Evolutionary conservation across 1,284 basidiomycete species (phyloP).

Genomic region (Heliocybe sulcata): DNA sequence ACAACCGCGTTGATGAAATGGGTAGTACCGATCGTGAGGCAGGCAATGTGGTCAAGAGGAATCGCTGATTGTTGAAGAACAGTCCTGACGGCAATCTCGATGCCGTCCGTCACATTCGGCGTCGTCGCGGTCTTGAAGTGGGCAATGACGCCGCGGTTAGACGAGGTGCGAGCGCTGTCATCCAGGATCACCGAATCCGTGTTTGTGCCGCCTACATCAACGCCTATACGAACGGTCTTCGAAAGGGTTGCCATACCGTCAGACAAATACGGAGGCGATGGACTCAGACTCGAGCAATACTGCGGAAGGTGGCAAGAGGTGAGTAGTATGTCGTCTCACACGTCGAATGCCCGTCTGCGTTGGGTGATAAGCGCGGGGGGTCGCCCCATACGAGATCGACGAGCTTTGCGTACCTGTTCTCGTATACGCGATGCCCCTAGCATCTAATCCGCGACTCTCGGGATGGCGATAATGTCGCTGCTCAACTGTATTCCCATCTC

Average conservation of each 20-base stretch:
- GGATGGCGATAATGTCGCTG: too few species aligned
- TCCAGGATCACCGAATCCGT: slow-evolving; percentile 49
- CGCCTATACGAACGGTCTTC: slow-evolving; percentile 26
- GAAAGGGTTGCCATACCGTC: not conserved
- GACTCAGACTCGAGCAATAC: not conserved
- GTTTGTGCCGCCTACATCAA: slow-evolving; percentile 45
- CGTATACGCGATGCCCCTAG: too few species aligned
- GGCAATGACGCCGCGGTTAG: slow-evolving; percentile 35
- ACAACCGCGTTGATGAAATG: slow-evolving; percentile 51
- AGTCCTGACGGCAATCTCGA: slow-evolving; percentile 34
- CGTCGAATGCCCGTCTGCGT: too few species aligned
- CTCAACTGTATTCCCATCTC: too few species aligned
- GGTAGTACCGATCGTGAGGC: slow-evolving; percentile 42
- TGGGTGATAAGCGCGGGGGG: too few species aligned
- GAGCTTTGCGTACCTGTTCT: too few species aligned
- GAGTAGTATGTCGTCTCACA: too few species aligned
- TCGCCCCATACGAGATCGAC: too few species aligned
- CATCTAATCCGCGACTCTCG: too few species aligned
- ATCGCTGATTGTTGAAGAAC: slow-evolving; percentile 29
- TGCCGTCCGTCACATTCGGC: slow-evolving; percentile 42
- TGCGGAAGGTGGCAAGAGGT: too few species aligned
- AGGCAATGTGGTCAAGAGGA: slow-evolving; percentile 26
- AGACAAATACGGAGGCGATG: not conserved
- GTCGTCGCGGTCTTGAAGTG: slow-evolving; percentile 47
- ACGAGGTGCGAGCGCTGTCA: slow-evolving; percentile 24